Percentiles rank a stretch among this genome's conserved stretches.
phyloP scores from a whole-genome alignment of 2,329 filamentous ascomycete species.

The Phaeoacremonium minimum region DNA sequence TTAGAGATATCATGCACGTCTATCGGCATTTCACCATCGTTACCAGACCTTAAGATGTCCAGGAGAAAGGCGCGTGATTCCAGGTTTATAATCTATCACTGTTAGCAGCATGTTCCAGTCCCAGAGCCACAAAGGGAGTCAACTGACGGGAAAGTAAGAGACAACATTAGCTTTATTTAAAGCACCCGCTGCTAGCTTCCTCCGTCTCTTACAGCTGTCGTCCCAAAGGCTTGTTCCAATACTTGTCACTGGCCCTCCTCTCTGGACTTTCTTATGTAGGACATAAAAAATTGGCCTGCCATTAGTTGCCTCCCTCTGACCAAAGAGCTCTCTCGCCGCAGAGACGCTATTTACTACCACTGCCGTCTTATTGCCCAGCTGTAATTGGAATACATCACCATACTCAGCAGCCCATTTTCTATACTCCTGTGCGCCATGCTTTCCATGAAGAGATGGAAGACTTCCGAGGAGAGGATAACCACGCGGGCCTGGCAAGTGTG shows the following conservation, averaged over 20 bases:
- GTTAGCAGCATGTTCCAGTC: too few species aligned
- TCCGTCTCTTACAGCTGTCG: slow-evolving; percentile 3
- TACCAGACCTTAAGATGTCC: slow-evolving; percentile 55
- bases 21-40: slow-evolving; percentile 46
- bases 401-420: not conserved
- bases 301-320: slow-evolving; percentile 44
- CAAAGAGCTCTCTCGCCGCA: slow-evolving; percentile 45
- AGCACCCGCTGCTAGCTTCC: slow-evolving; percentile 1
- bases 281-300: slow-evolving; percentile 55
- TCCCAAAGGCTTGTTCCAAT: slow-evolving; percentile 1
- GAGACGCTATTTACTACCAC: slow-evolving; percentile 52
- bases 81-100: not conserved
- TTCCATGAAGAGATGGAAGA: not conserved
- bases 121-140: not conserved
- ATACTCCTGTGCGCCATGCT: not conserved
- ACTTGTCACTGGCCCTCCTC: not conserved
- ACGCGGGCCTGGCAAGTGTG: not conserved
- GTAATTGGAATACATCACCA: slow-evolving; percentile 49
- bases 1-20: slow-evolving; percentile 51
- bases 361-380: slow-evolving; percentile 51
- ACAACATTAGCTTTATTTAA: slow-evolving; percentile 2
- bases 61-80: slow-evolving; percentile 56
- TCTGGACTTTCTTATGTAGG: slow-evolving; percentile 45
- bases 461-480: not conserved
- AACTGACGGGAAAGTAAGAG: slow-evolving; percentile 1